These are phyloP conservation scores for Mollisia scopiformis DNA, from an alignment of 2,329 filamentous ascomycete species.

Conservation along the genomic window DNA sequence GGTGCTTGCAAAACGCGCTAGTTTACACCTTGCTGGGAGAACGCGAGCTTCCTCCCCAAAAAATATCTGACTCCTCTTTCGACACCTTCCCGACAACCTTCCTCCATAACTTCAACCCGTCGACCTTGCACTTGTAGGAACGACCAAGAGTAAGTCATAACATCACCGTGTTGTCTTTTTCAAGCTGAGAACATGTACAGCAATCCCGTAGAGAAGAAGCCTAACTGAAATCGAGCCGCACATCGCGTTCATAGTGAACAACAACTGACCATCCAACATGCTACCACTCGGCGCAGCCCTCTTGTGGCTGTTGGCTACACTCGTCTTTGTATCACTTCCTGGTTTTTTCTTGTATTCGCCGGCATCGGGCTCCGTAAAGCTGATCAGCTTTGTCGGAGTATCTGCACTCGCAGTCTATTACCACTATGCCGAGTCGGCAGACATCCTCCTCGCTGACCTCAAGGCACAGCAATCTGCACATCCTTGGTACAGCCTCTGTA, in stretches of 20 bases:
- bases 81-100: too few relatives aligned
- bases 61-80: too few relatives aligned
- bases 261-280: neutral
- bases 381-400: neutral
- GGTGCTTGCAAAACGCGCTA: too few relatives aligned
- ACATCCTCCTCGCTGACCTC: neutral
- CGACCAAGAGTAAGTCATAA: neutral
- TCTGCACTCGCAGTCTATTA: neutral
- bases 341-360: conserved; percentile 13
- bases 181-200: neutral
- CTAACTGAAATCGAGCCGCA: neutral
- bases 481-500: neutral
- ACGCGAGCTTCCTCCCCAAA: too few relatives aligned
- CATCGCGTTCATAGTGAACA: neutral
- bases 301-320: neutral
- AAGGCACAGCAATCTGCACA: neutral
- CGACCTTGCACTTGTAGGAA: neutral
- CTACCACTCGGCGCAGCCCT: neutral
- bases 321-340: conserved; percentile 2
- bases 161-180: neutral
- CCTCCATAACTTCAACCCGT: too few relatives aligned
- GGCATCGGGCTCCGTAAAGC: conserved; percentile 5
- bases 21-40: too few relatives aligned
- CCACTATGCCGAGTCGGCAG: neutral
- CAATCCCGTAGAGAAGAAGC: too few relatives aligned